Base-by-base conservation (phyloP, 768 basidiomycete genomes). In the Trametopsis cervina region DNA sequence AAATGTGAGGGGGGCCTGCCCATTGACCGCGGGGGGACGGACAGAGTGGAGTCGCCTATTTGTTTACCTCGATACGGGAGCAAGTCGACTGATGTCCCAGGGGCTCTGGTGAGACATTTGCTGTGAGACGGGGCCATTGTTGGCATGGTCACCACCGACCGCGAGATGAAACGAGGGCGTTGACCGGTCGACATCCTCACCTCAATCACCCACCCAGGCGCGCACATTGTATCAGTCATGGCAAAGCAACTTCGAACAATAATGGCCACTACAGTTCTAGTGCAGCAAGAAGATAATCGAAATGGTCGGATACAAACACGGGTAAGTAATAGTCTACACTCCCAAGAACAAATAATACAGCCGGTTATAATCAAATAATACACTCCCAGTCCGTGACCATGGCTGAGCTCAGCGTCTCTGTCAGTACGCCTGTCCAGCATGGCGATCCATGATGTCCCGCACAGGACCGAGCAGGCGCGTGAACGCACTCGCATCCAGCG, bases 391-490 rank as follows among this genome's bases (percentile, higher is more conserved):
- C 21, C 36, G 22, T 44, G 25, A 24, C 12, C n/a, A n/a, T 18
- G n/a, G 40, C 22, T 38, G 44, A 50, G 29, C 49, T 55, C 53
- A 57, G n/a, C 52, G 54, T 26, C 47, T 47, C 24, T 51, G 40
- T 2, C 74, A 75, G 62, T 89, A 89, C 42, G 72, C 74, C 60
- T 87, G 84, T 18, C 84, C 87, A n/a, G 89, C 85, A 59, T 84
- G 80, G 56, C 90, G 79, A 61, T 91, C 89, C 89, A 94, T 91
- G 61, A 92, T 83, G 64, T 94, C 93, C 51, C 89, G 81, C 54
- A 95, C 70, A 18, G 93, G 92, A 3, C 95, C 95, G 25, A 99
- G 79, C 37, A 99, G 70, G 35, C 95, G 82, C 11, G 92, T 96
- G 61, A 99, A 99, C 17, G 94, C 87, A 50, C 88, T 79, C 27